phyloP scores from a whole-genome alignment of 805 yeast genomes.

The Yamadazyma akitaensis region DNA sequence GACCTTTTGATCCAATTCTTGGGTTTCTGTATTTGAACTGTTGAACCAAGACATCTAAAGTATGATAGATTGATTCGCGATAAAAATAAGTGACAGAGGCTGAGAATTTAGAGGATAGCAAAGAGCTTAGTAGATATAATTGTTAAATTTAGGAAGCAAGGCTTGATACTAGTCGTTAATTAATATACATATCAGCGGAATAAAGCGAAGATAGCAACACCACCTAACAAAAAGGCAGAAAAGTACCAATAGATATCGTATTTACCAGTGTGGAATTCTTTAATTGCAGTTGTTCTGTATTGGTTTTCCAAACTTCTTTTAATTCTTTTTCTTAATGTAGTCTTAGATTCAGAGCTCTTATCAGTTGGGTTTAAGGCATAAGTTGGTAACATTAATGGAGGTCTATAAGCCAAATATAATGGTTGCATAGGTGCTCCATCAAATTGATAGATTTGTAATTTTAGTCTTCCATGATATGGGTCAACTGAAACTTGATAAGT shows the following conservation, averaged over 20 bases:
- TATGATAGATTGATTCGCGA: background rate
- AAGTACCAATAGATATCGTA: slow-evolving; percentile 56
- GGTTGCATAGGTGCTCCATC: slow-evolving; percentile 86
- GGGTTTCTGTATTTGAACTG: slow-evolving; percentile 25
- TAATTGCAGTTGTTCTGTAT: slow-evolving; percentile 71
- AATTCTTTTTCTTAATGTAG: slow-evolving; percentile 43
- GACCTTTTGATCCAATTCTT: slow-evolving; percentile 58
- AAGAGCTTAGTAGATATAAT: too few species aligned
- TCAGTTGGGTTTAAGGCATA: slow-evolving; percentile 83
- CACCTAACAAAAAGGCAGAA: slow-evolving; percentile 44
- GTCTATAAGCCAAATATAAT: slow-evolving; percentile 84
- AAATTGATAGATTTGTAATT: slow-evolving; percentile 67
- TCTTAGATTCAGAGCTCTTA: slow-evolving; percentile 31
- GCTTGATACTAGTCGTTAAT: background rate
- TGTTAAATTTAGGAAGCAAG: too few species aligned
- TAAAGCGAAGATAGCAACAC: slow-evolving; percentile 35
- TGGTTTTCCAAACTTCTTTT: slow-evolving; percentile 78
- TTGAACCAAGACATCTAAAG: slow-evolving; percentile 53
- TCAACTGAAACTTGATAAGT: slow-evolving; percentile 62
- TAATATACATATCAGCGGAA: slow-evolving; percentile 18
- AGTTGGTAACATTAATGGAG: slow-evolving; percentile 96
- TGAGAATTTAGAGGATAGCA: background rate
- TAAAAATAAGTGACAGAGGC: background rate
- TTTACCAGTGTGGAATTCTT: slow-evolving; percentile 28
- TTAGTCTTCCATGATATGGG: slow-evolving; percentile 79